phyloP scores from a whole-genome alignment of 495 filamentous ascomycete species.

The Aspergillus haitiensis region DNA sequence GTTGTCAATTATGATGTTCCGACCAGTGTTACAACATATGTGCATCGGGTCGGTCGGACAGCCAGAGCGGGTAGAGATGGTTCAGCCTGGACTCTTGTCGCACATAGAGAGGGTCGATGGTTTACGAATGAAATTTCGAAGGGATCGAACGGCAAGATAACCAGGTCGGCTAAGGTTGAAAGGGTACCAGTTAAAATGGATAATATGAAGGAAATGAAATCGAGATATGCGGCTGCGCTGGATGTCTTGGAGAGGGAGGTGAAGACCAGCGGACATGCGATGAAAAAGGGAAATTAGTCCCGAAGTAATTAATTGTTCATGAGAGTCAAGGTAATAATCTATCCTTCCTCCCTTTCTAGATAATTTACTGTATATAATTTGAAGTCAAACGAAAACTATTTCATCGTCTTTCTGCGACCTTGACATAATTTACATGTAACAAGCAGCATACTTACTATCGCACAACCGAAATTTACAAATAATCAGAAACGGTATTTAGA shows the following conservation, averaged over 20 bases:
- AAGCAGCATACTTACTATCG: too few species aligned
- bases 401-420: neutral
- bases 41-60: slow-evolving; percentile 91
- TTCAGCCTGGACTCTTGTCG: slow-evolving; percentile 78
- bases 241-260: slow-evolving; percentile 48
- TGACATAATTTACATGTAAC: neutral
- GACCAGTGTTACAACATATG: slow-evolving; percentile 72
- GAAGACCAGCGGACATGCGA: slow-evolving; percentile 14
- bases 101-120: slow-evolving; percentile 75
- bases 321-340: too few species aligned
- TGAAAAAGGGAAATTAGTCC: slow-evolving; percentile 6
- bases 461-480: too few species aligned
- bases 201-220: slow-evolving; percentile 48
- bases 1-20: slow-evolving; percentile 96
- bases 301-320: neutral
- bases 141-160: slow-evolving; percentile 45
- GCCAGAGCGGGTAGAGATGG: slow-evolving; percentile 78
- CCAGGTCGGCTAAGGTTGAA: slow-evolving; percentile 38
- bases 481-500: too few species aligned
- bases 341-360: slow-evolving; percentile 1
- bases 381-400: neutral
- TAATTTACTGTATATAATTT: neutral
- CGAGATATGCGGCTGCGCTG: slow-evolving; percentile 62
- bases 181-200: slow-evolving; percentile 48
- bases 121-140: slow-evolving; percentile 78